Percentiles rank a stretch among this genome's conserved stretches.
Evolutionary conservation across 768 basidiomycete species (phyloP).

Genomic region (Suillus alpinus): DNA sequence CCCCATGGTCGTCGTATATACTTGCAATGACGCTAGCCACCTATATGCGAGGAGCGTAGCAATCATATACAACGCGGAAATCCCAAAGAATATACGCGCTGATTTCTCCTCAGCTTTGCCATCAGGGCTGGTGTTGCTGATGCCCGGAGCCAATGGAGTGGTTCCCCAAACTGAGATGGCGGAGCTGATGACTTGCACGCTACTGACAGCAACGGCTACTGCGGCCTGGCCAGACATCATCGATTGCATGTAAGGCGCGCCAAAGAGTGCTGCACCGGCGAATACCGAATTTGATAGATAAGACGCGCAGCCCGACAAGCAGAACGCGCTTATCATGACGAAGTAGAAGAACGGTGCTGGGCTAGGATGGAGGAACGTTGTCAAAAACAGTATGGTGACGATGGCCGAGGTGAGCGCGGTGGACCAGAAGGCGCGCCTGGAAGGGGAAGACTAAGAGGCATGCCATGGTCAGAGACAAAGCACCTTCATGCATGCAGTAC

Average conservation of each 20-base stretch:
- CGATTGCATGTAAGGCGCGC: conserved; percentile 66
- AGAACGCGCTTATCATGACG: conserved; percentile 56
- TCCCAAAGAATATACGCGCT: conserved; percentile 69
- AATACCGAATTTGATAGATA: conserved; percentile 78
- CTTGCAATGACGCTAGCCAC: conserved; percentile 57
- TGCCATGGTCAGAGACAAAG: neutral
- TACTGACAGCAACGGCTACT: conserved; percentile 77
- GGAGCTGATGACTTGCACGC: conserved; percentile 70
- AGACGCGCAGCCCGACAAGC: conserved; percentile 60
- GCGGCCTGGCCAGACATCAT: conserved; percentile 85
- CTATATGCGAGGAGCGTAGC: conserved; percentile 50
- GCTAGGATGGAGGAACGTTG: conserved; percentile 56
- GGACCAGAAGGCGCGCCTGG: conserved; percentile 52
- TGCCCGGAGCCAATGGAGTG: conserved; percentile 25
- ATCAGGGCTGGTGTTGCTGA: conserved; percentile 16
- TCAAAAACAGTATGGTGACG: conserved; percentile 58
- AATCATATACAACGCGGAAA: conserved; percentile 66
- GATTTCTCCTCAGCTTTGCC: conserved; percentile 62
- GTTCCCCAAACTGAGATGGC: conserved; percentile 51
- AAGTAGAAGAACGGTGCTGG: conserved; percentile 63
- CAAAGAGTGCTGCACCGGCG: conserved; percentile 81
- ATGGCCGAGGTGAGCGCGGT: conserved; percentile 52
- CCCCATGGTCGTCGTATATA: conserved; percentile 55
- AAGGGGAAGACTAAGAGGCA: conserved; percentile 51
- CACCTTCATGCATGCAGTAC: conserved; percentile 18